These are phyloP conservation scores for Nakaseomyces nivariensis DNA, from an alignment of 1,139 yeast genomes.

Conservation along the genomic window DNA sequence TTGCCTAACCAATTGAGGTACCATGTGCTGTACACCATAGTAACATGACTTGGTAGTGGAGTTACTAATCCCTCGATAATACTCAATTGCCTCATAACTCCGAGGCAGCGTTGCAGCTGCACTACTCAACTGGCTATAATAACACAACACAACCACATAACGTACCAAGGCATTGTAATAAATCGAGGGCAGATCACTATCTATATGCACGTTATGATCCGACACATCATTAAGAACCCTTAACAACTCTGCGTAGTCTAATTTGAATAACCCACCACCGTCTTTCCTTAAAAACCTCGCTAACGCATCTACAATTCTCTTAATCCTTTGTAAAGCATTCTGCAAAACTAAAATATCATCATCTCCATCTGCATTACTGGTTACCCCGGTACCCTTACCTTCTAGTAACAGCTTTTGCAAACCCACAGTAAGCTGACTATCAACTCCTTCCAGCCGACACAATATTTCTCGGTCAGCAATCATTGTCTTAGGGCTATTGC, in stretches of 20 bases:
- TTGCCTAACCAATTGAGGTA: conserved; percentile 8
- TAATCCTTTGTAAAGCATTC: conserved; percentile 7
- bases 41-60: conserved; percentile 27
- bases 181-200: background rate
- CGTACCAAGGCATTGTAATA: conserved; percentile 7
- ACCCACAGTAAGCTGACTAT: background rate
- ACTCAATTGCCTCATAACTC: conserved; percentile 13
- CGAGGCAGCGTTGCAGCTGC: conserved; percentile 12
- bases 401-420: background rate
- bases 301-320: conserved; percentile 4
- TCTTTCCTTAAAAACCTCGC: background rate
- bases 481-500: background rate
- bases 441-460: background rate
- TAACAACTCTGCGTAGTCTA: background rate
- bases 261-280: background rate
- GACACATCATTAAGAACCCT: background rate
- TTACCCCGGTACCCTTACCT: background rate
- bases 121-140: conserved; percentile 14
- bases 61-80: conserved; percentile 12
- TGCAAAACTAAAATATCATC: conserved; percentile 1
- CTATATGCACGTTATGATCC: background rate
- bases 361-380: background rate
- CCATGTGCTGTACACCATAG: conserved; percentile 32
- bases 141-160: conserved; percentile 15
- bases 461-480: background rate